Conservation (phyloP, 106 monocot genomes). For the Apostasia ramifera region DNA sequence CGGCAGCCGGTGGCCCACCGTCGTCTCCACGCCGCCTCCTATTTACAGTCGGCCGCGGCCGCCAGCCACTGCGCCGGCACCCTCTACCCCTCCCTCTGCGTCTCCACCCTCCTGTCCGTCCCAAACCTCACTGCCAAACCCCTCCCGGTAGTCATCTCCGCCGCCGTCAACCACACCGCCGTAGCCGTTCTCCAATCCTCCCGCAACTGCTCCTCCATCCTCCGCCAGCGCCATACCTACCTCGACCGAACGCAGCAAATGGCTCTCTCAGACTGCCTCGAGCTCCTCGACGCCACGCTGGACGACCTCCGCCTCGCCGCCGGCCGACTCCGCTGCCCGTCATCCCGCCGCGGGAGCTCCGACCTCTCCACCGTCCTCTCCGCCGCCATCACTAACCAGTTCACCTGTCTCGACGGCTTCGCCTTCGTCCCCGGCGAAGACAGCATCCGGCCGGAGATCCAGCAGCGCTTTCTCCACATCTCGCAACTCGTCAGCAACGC, state of each 20-base stretch:
- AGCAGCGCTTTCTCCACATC: slow-evolving; percentile 8
- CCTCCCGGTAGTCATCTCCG: not conserved
- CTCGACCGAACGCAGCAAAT: slow-evolving; percentile 15
- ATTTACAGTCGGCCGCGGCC: not conserved
- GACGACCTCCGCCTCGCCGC: slow-evolving; percentile 8
- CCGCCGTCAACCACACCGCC: slow-evolving; percentile 1
- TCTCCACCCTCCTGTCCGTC: not conserved
- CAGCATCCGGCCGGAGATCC: slow-evolving; percentile 5
- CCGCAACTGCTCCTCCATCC: slow-evolving; percentile 7
- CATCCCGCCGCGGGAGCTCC: not conserved
- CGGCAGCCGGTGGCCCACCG: not conserved
- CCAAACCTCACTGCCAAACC: slow-evolving; percentile 4
- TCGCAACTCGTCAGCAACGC: slow-evolving; percentile 28
- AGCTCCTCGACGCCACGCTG: slow-evolving; percentile 25
- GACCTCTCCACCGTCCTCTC: slow-evolving; percentile 33
- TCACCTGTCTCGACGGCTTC: slow-evolving; percentile 39
- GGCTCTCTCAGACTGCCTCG: slow-evolving; percentile 34
- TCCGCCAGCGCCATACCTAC: slow-evolving; percentile 9
- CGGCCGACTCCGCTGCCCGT: not conserved
- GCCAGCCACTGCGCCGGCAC: slow-evolving; percentile 2
- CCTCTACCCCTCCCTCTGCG: not conserved
- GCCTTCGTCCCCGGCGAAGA: slow-evolving; percentile 4
- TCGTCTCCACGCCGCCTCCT: not conserved
- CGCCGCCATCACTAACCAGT: slow-evolving; percentile 39
- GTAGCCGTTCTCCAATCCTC: not conserved